These are phyloP conservation scores for Leccinum uliginosum DNA, from an alignment of 768 basidiomycete species.

Conservation along the genomic window DNA sequence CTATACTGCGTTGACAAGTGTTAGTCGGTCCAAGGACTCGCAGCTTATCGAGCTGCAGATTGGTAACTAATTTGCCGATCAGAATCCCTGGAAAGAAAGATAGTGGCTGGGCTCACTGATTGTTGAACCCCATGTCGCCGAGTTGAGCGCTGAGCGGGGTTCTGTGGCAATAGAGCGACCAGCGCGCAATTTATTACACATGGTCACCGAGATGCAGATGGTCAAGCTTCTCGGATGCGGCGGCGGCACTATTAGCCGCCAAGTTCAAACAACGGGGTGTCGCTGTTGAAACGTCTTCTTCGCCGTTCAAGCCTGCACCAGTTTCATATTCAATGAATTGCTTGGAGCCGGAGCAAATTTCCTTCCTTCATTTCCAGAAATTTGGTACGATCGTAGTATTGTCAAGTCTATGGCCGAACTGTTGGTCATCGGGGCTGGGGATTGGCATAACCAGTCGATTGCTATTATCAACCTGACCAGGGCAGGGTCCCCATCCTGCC, in stretches of 20 bases:
- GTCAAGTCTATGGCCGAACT: background rate
- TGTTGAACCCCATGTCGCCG: too few relatives aligned
- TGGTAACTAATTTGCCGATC: background rate
- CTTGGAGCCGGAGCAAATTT: background rate
- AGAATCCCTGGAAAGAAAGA: background rate
- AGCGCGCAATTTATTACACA: background rate
- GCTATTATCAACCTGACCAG: background rate
- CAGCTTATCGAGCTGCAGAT: background rate
- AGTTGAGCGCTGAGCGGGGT: too few relatives aligned
- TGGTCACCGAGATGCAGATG: background rate
- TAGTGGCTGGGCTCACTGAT: background rate
- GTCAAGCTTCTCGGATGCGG: background rate
- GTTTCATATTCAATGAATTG: background rate
- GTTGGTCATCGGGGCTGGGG: background rate
- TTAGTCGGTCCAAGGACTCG: background rate
- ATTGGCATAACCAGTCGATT: background rate
- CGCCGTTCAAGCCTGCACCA: too few relatives aligned
- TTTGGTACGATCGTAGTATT: too few relatives aligned
- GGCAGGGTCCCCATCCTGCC: too few relatives aligned
- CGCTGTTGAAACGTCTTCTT: too few relatives aligned
- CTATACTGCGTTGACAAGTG: background rate
- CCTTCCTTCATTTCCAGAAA: too few relatives aligned
- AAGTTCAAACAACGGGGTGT: too few relatives aligned
- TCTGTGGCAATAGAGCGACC: background rate
- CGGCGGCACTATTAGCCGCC: too few relatives aligned